Evolutionary conservation across 768 basidiomycete genomes (phyloP), one percentile per base, ranked within the genome.

Genomic region (Lyophyllum atratum): DNA sequence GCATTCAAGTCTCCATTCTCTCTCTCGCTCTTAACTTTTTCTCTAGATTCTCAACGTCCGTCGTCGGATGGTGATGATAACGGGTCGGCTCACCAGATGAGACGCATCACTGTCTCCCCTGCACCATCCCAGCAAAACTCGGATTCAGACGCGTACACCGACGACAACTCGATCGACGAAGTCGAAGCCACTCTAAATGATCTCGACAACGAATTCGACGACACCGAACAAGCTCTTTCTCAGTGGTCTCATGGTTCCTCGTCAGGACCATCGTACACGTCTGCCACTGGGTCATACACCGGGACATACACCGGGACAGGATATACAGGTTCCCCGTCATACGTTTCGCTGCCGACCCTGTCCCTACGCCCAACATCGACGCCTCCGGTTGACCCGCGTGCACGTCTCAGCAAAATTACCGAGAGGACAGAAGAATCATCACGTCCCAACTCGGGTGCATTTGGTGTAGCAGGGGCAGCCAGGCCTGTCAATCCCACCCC

Each of bases 381-480:
- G 14, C 74, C 74, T 2, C 60, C 65, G 19, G 58, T 64, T 8
- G 74, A 76, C 54, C 74, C 77, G 3, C 65, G 72, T n/a, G 67
- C 70, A 44, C 81, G 84, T 10, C 76, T 93, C 19, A 93, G 91
- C 66, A 87, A 82, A 2, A 93, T 93, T 57, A 83, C 90, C 3
- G 92, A 93, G 68, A 81, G 79, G 45, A 91, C 89, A 1, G 92
- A 93, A 71, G 84, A 88, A 29, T 74, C 88, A 19, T 75, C 88
- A 0, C 84, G 89, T 26, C 89, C 89, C 0, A 69, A 72, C 6
- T 80, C 84, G 0, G 75, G 75, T 11, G 68, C 76, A 0, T 77
- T 74, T 60, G 73, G 72, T 22, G 59, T 64, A 39, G 64, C 58
- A 62, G 56, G 64, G 56, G 56, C 66, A 55, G 51, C 75, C 9